phyloP scores from a whole-genome alignment of 495 filamentous ascomycete species.

The Podospora pseudocomata region DNA sequence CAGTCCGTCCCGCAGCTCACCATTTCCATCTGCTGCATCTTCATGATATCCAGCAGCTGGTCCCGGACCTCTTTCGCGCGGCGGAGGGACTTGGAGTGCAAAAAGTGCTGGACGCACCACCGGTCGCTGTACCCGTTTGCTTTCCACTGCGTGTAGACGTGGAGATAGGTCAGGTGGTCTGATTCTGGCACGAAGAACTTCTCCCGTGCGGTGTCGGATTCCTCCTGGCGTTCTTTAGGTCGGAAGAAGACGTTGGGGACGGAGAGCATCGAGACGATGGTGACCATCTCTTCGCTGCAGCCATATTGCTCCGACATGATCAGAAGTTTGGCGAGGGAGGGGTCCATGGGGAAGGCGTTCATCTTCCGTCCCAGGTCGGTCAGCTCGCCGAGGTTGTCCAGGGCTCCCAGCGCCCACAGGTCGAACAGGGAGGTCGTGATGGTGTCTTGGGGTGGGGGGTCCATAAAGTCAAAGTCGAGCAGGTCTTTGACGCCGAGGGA shows the following conservation, averaged over 20 bases:
- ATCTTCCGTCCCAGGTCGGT: conserved; percentile 85
- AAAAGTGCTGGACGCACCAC: conserved; percentile 90
- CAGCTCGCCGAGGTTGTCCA: conserved; percentile 90
- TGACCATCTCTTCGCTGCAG: conserved; percentile 97
- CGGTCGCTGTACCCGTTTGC: conserved; percentile 82
- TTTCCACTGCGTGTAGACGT: conserved; percentile 96
- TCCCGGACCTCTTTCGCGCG: conserved; percentile 90
- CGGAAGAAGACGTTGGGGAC: conserved; percentile 97
- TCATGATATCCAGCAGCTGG: conserved; percentile 93
- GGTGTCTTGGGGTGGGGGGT: conserved; percentile 95
- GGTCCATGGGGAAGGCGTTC: conserved; percentile 97
- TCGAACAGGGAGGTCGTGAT: conserved; percentile 98
- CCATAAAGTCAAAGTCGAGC: conserved; percentile 98
- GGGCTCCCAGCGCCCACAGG: conserved; percentile 91
- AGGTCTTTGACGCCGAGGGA: conserved; percentile 92
- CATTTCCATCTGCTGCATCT: conserved; percentile 83
- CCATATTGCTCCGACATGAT: conserved; percentile 82
- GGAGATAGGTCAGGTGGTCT: conserved; percentile 91
- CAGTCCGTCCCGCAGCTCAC: conserved; percentile 92
- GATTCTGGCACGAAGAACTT: conserved; percentile 99
- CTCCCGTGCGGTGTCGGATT: conserved; percentile 93
- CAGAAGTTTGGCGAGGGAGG: conserved; percentile 86
- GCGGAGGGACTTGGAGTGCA: conserved; percentile 87
- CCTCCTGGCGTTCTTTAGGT: conserved; percentile 94
- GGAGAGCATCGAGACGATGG: conserved; percentile 96